A percentile compares a stretch with the other conserved stretches of the same genome.
These are phyloP conservation scores for Plantago major DNA, from an alignment of 257 asterid species.

Conservation along the genomic window DNA sequence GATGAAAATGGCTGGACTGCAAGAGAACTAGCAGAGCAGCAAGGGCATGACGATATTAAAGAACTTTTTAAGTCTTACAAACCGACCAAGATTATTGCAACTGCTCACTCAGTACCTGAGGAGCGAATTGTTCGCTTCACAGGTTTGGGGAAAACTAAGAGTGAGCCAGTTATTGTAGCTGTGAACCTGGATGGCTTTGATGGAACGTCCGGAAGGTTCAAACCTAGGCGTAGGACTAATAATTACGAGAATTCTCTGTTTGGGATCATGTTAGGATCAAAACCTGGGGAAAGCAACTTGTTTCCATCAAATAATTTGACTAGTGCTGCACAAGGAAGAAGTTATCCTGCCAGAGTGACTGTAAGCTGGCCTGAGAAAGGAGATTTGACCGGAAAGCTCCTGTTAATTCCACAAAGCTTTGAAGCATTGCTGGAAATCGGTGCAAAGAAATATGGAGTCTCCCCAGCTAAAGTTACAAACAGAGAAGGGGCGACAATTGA, in stretches of 20 bases:
- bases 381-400: constrained; percentile 50
- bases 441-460: constrained; percentile 42
- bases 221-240: constrained; percentile 49
- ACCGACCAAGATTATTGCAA: constrained; percentile 15
- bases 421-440: constrained; percentile 48
- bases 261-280: constrained; percentile 76
- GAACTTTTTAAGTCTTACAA: constrained; percentile 36
- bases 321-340: constrained; percentile 9
- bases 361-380: constrained; percentile 72
- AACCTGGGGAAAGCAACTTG: constrained; percentile 35
- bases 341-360: constrained; percentile 44
- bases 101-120: constrained; percentile 24
- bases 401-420: constrained; percentile 57
- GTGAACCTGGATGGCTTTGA: constrained; percentile 23
- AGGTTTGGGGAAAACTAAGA: constrained; percentile 39
- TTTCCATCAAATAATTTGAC: constrained; percentile 22
- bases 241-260: constrained; percentile 67
- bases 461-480: constrained; percentile 35
- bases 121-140: constrained; percentile 36
- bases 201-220: constrained; percentile 44
- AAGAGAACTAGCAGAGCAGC: constrained; percentile 45
- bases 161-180: constrained; percentile 33
- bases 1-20: constrained; percentile 50
- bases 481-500: constrained; percentile 65
- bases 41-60: constrained; percentile 45